Evolutionary conservation across 2,329 filamentous ascomycete species (phyloP).

Genomic region (Monilinia polystroma): DNA sequence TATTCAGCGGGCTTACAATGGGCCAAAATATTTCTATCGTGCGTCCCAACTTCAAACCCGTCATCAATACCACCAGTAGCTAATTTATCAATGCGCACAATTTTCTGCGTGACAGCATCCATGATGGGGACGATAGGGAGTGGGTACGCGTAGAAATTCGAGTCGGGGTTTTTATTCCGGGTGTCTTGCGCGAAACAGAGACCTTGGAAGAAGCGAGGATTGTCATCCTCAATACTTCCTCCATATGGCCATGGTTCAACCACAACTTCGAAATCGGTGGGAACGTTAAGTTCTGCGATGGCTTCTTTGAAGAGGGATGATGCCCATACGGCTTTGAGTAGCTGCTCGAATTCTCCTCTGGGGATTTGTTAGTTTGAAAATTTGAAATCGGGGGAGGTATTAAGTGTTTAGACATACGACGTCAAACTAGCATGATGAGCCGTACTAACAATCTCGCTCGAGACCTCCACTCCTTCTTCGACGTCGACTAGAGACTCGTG

Average conservation of each 20-base stretch:
- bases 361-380: neutral
- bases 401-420: constrained; percentile 41
- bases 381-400: neutral
- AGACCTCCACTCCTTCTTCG: constrained; percentile 43
- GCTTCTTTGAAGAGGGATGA: constrained; percentile 11
- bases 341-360: constrained; percentile 4
- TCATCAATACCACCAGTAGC: constrained; percentile 44
- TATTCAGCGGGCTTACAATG: constrained; percentile 42
- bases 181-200: constrained; percentile 53
- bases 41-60: constrained; percentile 45
- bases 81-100: constrained; percentile 50
- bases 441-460: constrained; percentile 48
- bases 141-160: constrained; percentile 52
- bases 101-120: constrained; percentile 48
- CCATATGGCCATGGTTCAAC: constrained; percentile 57
- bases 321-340: constrained; percentile 1
- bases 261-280: constrained; percentile 53
- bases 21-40: constrained; percentile 47
- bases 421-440: constrained; percentile 51
- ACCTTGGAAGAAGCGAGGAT: constrained; percentile 53
- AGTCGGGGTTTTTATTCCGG: constrained; percentile 26
- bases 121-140: constrained; percentile 50
- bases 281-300: constrained; percentile 46
- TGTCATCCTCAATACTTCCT: constrained; percentile 44
- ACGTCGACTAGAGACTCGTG: constrained; percentile 55